Conservation (phyloP, 2,329 filamentous ascomycete genomes). For the Fusarium chuoi region DNA sequence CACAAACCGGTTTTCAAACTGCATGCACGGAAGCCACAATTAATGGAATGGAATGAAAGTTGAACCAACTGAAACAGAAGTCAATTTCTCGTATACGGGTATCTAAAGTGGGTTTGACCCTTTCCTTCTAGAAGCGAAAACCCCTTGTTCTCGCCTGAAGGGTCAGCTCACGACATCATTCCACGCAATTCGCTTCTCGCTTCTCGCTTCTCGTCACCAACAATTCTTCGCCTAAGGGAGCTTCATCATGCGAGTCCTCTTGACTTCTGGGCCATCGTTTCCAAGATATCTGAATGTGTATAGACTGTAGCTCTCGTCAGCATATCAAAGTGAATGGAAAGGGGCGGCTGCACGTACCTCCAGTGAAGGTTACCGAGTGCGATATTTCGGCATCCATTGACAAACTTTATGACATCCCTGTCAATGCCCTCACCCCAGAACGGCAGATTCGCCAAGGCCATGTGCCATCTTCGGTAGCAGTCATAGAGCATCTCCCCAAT, state of each 20-base stretch:
- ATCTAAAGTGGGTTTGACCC: background rate
- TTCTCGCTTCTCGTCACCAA: background rate
- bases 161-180: background rate
- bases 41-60: background rate
- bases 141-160: background rate
- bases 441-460: constrained; percentile 11
- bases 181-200: background rate
- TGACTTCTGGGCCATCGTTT: constrained; percentile 9
- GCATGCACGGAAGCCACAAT: background rate
- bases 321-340: rapidly evolving
- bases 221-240: background rate
- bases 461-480: constrained; percentile 19
- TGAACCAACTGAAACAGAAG: background rate
- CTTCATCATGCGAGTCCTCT: constrained; percentile 21
- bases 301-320: background rate
- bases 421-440: constrained; percentile 24
- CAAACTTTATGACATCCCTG: constrained; percentile 22
- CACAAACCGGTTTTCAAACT: too few species aligned
- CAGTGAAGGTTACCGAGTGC: constrained; percentile 19
- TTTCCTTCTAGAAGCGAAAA: background rate
- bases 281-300: constrained; percentile 18
- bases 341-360: background rate
- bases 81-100: background rate
- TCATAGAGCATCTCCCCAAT: constrained; percentile 25
- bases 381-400: constrained; percentile 24